phyloP scores from a whole-genome alignment of 2,329 filamentous ascomycete genomes.

The Xylariaceae sp. region DNA sequence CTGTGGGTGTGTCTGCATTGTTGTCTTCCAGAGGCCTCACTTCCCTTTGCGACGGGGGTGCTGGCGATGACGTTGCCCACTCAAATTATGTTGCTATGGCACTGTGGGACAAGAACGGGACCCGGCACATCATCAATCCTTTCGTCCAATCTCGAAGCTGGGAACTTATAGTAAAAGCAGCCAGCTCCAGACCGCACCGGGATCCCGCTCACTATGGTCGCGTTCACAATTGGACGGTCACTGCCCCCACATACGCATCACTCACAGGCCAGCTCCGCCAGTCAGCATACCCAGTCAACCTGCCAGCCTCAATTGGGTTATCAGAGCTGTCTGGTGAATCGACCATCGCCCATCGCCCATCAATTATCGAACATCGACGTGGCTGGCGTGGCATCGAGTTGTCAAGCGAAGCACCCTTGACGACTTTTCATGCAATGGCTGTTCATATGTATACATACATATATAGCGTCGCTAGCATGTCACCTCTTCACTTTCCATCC shows the following conservation, averaged over 20 bases:
- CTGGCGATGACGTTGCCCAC: conserved; percentile 26
- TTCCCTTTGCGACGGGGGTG: background rate
- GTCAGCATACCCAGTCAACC: background rate
- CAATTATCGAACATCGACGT: background rate
- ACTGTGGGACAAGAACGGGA: conserved; percentile 12
- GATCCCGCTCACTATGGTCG: background rate
- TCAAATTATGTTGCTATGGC: background rate
- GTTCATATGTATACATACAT: background rate
- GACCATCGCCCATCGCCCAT: no score
- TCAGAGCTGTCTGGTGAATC: conserved; percentile 15
- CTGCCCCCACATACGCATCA: background rate
- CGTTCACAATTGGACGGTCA: background rate
- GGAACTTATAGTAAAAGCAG: conserved; percentile 18
- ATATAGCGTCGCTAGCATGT: conserved; percentile 1
- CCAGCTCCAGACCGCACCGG: background rate
- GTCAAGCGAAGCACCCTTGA: conserved; percentile 7
- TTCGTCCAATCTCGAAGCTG: conserved; percentile 7
- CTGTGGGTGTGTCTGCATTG: background rate
- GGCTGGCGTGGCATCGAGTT: conserved; percentile 1
- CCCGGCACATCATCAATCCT: conserved; percentile 9
- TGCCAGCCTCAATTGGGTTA: background rate
- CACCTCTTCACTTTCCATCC: background rate
- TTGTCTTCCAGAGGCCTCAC: background rate
- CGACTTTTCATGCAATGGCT: background rate
- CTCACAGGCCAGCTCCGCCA: conserved; percentile 4